Percentiles rank a stretch among this genome's conserved stretches.
Evolutionary conservation across 768 basidiomycete species (phyloP).

Genomic region (Trametes gibbosa): DNA sequence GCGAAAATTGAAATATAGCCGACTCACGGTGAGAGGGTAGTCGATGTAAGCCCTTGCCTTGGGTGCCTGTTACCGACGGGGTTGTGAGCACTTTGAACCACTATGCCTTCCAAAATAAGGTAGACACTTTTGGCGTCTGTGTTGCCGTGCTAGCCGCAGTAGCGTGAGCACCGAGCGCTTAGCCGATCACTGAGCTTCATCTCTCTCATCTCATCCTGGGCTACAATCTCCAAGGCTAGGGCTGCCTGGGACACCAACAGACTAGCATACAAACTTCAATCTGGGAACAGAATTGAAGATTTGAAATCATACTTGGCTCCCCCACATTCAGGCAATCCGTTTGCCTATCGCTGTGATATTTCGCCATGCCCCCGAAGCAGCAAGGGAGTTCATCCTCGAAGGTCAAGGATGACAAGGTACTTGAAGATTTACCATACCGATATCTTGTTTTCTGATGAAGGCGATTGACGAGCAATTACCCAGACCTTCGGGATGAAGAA

Average conservation of each 20-base stretch:
- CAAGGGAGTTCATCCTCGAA: constrained; percentile 54
- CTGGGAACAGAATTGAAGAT: neutral
- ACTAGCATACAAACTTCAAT: neutral
- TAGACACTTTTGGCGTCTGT: neutral
- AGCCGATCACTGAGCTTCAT: constrained; percentile 2
- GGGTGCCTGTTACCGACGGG: too few relatives aligned
- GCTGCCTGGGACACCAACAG: neutral
- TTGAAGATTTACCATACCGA: constrained; percentile 24
- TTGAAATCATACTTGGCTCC: neutral
- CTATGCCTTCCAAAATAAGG: neutral
- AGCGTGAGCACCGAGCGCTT: neutral
- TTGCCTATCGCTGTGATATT: neutral
- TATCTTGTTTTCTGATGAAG: constrained; percentile 27
- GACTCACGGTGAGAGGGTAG: too few relatives aligned
- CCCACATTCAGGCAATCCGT: neutral
- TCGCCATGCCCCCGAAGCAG: constrained; percentile 77
- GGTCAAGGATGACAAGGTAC: constrained; percentile 80
- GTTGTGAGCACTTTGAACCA: neutral
- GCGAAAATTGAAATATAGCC: too few relatives aligned
- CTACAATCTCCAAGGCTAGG: neutral
- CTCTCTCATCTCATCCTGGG: neutral
- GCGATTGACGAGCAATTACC: constrained; percentile 22
- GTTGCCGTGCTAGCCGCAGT: neutral
- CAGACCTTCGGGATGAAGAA: constrained; percentile 91
- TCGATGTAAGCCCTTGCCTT: too few relatives aligned